A percentile compares a stretch with the other conserved stretches of the same genome.
phyloP scores from a whole-genome alignment of 2,329 filamentous ascomycete species.

The Trichoderma semiorbis region DNA sequence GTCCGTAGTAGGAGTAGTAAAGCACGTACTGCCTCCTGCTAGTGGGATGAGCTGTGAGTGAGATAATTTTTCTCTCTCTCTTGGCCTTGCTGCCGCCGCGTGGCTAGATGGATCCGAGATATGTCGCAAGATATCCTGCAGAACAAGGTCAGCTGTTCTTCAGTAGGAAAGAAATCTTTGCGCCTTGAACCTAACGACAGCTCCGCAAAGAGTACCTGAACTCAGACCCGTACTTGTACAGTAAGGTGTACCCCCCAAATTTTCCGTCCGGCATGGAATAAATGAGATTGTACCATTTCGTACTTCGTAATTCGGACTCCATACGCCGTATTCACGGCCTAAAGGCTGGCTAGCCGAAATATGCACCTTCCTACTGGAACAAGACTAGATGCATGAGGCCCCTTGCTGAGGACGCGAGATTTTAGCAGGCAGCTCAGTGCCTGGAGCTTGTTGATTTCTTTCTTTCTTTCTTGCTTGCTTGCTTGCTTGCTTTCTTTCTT shows the following conservation, averaged over 20 bases:
- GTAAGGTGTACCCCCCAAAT: background rate
- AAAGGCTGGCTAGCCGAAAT: conserved; percentile 12
- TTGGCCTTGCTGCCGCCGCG: background rate
- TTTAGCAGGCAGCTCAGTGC: background rate
- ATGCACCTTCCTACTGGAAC: conserved; percentile 14
- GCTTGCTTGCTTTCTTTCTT: background rate
- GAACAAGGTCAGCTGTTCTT: background rate
- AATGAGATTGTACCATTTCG: background rate
- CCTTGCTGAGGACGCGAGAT: conserved; percentile 2
- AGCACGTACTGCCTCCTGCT: background rate
- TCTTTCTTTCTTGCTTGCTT: background rate
- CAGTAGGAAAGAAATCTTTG: background rate
- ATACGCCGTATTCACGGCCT: background rate
- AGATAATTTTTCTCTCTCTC: background rate
- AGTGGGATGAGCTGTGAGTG: background rate
- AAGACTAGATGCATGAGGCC: conserved; percentile 12
- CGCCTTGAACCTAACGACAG: background rate
- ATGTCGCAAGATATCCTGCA: background rate
- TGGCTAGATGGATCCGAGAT: background rate
- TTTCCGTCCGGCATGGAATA: background rate
- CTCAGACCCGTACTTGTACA: background rate
- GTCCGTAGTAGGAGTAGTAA: background rate
- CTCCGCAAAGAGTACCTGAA: background rate
- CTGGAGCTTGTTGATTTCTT: background rate
- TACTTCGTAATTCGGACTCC: background rate